Conservation (phyloP, 2,329 filamentous ascomycete species). For the Aciculosporium take region DNA sequence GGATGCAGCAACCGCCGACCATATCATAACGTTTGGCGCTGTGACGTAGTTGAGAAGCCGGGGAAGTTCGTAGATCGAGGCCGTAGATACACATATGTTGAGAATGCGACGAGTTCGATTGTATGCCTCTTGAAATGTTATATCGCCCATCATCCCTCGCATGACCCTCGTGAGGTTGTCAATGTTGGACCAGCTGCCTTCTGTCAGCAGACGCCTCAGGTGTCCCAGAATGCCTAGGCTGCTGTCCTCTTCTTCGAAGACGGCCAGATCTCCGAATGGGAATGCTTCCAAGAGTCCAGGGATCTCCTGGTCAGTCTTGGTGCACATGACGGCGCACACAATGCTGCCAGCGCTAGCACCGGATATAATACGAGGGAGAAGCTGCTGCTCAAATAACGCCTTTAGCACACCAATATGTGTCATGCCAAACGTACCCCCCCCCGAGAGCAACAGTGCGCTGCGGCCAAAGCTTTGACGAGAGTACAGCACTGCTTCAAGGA, state of each 20-base stretch:
- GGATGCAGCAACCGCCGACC: slow-evolving; percentile 91
- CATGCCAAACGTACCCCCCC: slow-evolving; percentile 84
- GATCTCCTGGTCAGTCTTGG: slow-evolving; percentile 64
- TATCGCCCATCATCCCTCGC: slow-evolving; percentile 65
- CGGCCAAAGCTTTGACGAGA: slow-evolving; percentile 73
- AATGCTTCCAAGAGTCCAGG: slow-evolving; percentile 55
- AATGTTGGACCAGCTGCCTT: slow-evolving; percentile 76
- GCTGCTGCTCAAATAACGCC: slow-evolving; percentile 55
- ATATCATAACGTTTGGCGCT: slow-evolving; percentile 86
- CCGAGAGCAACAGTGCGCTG: slow-evolving; percentile 68
- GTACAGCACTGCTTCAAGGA: slow-evolving; percentile 55
- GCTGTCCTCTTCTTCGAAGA: slow-evolving; percentile 53
- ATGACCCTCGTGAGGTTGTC: slow-evolving; percentile 69
- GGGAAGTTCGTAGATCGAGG: slow-evolving; percentile 75
- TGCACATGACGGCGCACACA: slow-evolving; percentile 67
- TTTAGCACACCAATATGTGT: slow-evolving; percentile 82
- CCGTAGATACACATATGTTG: slow-evolving; percentile 86
- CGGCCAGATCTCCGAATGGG: slow-evolving; percentile 64
- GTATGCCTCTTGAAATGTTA: slow-evolving; percentile 92
- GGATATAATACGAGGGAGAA: slow-evolving; percentile 76
- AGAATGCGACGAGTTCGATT: slow-evolving; percentile 84
- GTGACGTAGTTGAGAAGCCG: slow-evolving; percentile 84
- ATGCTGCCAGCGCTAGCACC: slow-evolving; percentile 81
- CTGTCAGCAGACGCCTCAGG: slow-evolving; percentile 59
- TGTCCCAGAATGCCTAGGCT: slow-evolving; percentile 53